Evolutionary conservation across 2,329 filamentous ascomycete genomes (phyloP), one percentile per base, ranked within the genome.

Genomic region (Colletotrichum musicola): DNA sequence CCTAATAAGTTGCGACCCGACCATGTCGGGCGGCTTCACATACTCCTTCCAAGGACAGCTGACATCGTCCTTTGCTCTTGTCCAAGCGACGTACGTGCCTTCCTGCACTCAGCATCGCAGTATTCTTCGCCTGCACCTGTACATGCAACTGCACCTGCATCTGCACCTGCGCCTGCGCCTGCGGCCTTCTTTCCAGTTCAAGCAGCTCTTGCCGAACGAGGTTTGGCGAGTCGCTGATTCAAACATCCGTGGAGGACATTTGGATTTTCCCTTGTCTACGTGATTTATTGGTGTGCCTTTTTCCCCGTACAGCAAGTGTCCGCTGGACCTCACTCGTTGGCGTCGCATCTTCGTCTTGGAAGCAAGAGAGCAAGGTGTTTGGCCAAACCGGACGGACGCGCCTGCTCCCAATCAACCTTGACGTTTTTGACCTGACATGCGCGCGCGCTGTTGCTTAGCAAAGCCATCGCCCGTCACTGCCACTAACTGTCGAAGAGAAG

Each of bases 1-100:
- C 30, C 30, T 35, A 35, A 9, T 10, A 42, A 18, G 54, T 66
- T 69, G 66, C 55, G 44, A 69, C 66, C 66, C 50, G 66, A 66
- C 47, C 61, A 38, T 40, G 49, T 68, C 55, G 54, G 65, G 65
- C 65, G 47, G 25, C 54, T 40, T 22, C 54, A 46, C 64, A 12
- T 64, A 7, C 38, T 40, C 44, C 16, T 25, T 46, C 20, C 14
- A 18, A 38, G 59, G 44, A 42, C 50, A n/a, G 42, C 50, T 56
- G 7, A 63, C 35, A 35, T 35, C 30, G 30, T 35, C 30, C 30
- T 35, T 7, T 35, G 47, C n/a, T 68, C 53, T 40, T n/a, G 38
- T 22, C 16, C 18, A 47, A 47, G 61, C 54, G 61, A 47, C 54
- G 46, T 38, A 47, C 47, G 46, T 38, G 49, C 47, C 22, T 50